These are phyloP conservation scores for Pseudisothecium myosuroides DNA, from an alignment of 225 moss, liverwort and hornwort genomes.

Conservation along the genomic window DNA sequence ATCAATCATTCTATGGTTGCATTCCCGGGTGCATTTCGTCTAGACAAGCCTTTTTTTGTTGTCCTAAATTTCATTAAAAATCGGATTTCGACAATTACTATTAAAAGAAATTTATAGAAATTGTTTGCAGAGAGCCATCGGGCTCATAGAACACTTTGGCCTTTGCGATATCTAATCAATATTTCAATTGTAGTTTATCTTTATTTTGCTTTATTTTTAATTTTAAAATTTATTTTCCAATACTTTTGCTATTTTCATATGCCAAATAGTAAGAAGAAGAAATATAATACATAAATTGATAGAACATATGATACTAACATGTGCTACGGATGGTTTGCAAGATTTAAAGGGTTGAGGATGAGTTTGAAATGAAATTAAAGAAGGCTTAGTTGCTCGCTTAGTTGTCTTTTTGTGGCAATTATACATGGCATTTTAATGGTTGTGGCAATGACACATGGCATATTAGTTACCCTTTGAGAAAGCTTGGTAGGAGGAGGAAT, in stretches of 20 bases:
- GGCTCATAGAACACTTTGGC: no score
- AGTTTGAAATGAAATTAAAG: not conserved
- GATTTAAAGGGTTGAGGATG: not conserved
- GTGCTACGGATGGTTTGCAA: not conserved
- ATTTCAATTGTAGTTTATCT: no score
- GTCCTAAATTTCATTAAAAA: not conserved
- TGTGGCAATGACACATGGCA: not conserved
- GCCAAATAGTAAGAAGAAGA: not conserved
- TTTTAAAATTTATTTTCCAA: not conserved
- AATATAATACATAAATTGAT: not conserved
- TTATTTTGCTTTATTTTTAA: no score
- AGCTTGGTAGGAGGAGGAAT: not conserved
- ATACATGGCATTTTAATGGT: not conserved
- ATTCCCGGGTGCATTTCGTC: no score
- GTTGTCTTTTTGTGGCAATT: not conserved
- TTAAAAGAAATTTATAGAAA: no score
- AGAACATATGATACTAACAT: not conserved
- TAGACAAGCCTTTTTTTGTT: not conserved
- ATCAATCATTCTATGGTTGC: not conserved
- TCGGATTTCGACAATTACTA: no score
- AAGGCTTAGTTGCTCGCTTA: no score
- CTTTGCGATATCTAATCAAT: no score
- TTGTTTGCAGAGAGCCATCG: no score
- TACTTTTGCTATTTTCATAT: not conserved
- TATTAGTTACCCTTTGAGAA: accelerated